Conservation (phyloP, 345 rosid genomes). For the Barbarea vulgaris region DNA sequence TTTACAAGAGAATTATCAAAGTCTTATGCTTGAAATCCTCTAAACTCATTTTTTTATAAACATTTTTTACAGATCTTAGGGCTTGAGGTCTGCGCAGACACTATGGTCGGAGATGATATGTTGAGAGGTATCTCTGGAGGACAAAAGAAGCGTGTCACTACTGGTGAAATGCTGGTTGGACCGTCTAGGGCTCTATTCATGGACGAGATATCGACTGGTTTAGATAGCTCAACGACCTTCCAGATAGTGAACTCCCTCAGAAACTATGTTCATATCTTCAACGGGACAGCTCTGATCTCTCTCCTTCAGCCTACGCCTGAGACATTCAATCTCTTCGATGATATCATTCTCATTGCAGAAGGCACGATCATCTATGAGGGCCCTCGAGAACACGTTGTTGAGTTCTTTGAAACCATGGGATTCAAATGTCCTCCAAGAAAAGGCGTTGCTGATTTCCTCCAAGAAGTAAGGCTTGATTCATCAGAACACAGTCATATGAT, state of each 20-base stretch:
- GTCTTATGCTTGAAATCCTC: conserved; percentile 14
- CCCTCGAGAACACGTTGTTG: conserved; percentile 63
- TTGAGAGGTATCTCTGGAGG: conserved; percentile 77
- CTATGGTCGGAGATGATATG: conserved; percentile 72
- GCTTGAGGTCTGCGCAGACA: conserved; percentile 69
- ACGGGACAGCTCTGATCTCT: conserved; percentile 71
- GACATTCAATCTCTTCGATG: conserved; percentile 76
- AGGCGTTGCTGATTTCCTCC: conserved; percentile 78
- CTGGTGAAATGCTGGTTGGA: conserved; percentile 89
- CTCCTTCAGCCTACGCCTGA: conserved; percentile 93
- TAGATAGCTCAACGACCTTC: conserved; percentile 80
- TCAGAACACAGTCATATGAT: neutral
- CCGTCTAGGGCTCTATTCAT: conserved; percentile 70
- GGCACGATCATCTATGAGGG: conserved; percentile 77
- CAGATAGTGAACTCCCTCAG: conserved; percentile 68
- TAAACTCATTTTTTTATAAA: conserved; percentile 5
- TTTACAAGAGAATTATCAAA: neutral
- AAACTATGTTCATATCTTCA: conserved; percentile 58
- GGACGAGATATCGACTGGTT: conserved; percentile 86
- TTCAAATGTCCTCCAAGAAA: conserved; percentile 79
- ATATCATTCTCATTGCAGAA: conserved; percentile 72
- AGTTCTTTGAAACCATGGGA: conserved; percentile 68
- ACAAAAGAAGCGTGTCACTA: conserved; percentile 73
- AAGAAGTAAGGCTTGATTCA: conserved; percentile 57
- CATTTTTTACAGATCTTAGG: conserved; percentile 62